Evolutionary conservation across 2,329 filamentous ascomycete species (phyloP), one percentile per base, ranked within the genome.

Genomic region (Canariomyces notabilis): DNA sequence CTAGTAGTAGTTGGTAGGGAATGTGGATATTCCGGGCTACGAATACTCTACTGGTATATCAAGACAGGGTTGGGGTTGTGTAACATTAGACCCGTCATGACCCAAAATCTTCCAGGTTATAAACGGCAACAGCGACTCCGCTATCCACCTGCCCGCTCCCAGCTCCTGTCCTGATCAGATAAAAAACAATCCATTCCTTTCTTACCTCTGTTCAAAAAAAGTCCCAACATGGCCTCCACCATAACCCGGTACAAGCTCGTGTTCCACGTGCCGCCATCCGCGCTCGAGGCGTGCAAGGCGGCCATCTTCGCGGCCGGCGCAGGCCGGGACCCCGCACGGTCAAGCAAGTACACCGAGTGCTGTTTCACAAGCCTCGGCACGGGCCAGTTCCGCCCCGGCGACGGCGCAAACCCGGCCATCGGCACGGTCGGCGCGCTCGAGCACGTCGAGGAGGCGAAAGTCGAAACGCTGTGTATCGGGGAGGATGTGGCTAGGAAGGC

Each of bases 301-400:
- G 77, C 77, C 49, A 67, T 81, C 54, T 80, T 81, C 59, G 67
- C 66, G n/a, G 74, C 75, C 14, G 77, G 77, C n/a, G 77, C 76
- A 2, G 77, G 78, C 20, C 64, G 70, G 9, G 76, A 74, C 46
- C 72, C 74, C 0, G 66, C n/a, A n/a, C n/a, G 66, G 0, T 57
- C 67, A 1, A 73, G 73, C n/a, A 71, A 70, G 55, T 80, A 80
- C 57, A 76, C 73, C 19, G 75, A 81, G 54, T 74, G 69, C 59
- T 73, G 72, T 61, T 82, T 69, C 67, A 66, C 67, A 2, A 63
- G 67, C 0, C 52, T 64, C 4, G 84, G 83, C 4, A 78, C 68
- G 0, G 82, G 81, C 0, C 82, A 87, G 58, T 88, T 87, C 62
- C 74, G 78, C 0, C 82, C 83, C 0, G 79, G 78, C 0, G 70